These are phyloP conservation scores for Xylaria polymorpha DNA, from an alignment of 2,329 filamentous ascomycete genomes.

Conservation along the genomic window DNA sequence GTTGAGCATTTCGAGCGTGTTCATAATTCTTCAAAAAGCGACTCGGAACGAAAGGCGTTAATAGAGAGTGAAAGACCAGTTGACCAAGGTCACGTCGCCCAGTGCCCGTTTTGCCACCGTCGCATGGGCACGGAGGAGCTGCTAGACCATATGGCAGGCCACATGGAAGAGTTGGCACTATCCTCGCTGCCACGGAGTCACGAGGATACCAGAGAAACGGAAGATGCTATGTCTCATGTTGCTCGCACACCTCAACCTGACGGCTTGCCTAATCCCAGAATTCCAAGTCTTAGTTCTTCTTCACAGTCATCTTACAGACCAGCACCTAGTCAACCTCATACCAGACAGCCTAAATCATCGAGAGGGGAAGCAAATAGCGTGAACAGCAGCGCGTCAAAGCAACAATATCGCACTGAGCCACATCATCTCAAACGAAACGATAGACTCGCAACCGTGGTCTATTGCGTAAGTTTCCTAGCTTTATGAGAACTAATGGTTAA, in stretches of 20 bases:
- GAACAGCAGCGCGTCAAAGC: background rate
- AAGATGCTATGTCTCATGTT: background rate
- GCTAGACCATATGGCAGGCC: conserved; percentile 18
- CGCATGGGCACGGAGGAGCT: conserved; percentile 1
- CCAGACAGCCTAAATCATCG: background rate
- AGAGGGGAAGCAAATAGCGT: background rate
- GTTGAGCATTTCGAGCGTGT: conserved; percentile 2
- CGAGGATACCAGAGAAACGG: background rate
- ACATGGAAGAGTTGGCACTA: conserved; percentile 28
- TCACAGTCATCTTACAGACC: background rate
- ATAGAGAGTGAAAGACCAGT: conserved; percentile 26
- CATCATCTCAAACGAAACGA: too few species aligned
- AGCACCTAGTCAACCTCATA: background rate
- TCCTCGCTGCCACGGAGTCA: conserved; percentile 11
- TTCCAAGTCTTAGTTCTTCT: background rate
- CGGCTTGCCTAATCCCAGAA: background rate
- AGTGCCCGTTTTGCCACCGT: conserved; percentile 16
- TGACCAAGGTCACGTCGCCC: background rate
- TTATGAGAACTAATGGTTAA: background rate
- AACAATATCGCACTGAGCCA: background rate
- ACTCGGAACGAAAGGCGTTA: background rate
- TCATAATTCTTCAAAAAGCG: background rate
- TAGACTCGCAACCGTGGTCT: too few species aligned
- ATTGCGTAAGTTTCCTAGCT: background rate
- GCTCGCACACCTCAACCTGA: background rate